Evolutionary conservation across 345 rosid genomes (phyloP).

Genomic region (Eutrema heterophyllum): DNA sequence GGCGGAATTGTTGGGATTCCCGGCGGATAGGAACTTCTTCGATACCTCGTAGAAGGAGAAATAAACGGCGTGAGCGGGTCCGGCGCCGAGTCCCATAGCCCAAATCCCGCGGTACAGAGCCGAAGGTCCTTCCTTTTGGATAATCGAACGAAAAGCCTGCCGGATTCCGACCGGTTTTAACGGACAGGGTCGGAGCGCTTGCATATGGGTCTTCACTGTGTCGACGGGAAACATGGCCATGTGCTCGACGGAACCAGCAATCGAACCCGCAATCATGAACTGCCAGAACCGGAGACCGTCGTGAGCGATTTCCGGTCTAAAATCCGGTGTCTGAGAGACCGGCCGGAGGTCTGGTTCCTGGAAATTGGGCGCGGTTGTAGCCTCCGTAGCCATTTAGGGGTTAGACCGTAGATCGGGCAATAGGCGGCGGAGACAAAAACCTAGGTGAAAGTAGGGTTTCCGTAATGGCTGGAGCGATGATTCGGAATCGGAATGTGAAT

Average conservation of each 20-base stretch:
- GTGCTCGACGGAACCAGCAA: conserved; percentile 92
- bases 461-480: background rate
- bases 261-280: conserved; percentile 88
- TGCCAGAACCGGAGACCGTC: conserved; percentile 95
- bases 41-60: conserved; percentile 82
- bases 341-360: conserved; percentile 42
- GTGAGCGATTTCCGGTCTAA: conserved; percentile 46
- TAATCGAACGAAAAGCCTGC: conserved; percentile 68
- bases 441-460: background rate
- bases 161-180: conserved; percentile 64
- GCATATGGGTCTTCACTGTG: conserved; percentile 91
- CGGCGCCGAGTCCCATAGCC: conserved; percentile 97
- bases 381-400: conserved; percentile 50
- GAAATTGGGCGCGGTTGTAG: conserved; percentile 36
- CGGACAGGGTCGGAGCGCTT: conserved; percentile 86
- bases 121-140: conserved; percentile 60
- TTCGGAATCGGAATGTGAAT: conserved; percentile 1
- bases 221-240: conserved; percentile 99
- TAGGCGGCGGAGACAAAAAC: conserved; percentile 1
- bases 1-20: conserved; percentile 51
- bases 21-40: conserved; percentile 60
- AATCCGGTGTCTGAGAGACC: conserved; percentile 33
- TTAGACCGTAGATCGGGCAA: background rate
- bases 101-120: conserved; percentile 86
- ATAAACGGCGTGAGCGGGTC: conserved; percentile 96